Base-by-base conservation (phyloP, 2,329 filamentous ascomycete species). In the Periconia macrospinosa region DNA sequence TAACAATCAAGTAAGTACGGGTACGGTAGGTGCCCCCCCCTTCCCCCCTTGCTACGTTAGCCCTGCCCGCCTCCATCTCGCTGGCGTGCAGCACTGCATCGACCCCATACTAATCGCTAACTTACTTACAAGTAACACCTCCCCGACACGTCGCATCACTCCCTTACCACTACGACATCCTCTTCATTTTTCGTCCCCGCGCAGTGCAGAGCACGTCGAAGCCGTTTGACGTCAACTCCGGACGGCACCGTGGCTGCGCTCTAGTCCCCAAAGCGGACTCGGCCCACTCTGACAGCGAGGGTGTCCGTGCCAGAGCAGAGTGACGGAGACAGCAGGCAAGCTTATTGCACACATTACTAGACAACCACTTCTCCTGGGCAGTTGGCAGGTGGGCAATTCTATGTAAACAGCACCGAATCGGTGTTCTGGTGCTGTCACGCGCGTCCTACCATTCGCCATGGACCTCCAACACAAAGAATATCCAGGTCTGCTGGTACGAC, bases 391-490 rank as follows among this genome's bases (percentile, higher is more conserved):
- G 59, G 37, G 45, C 56, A 57, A 52, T 66, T 66, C 63, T 64
- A 71, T 71, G 69, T 67, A 59, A 70, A 63, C 55, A 35, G 48
- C 43, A 54, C 54, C 58, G 46, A 56, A 49, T 54, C 48, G 58
- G 58, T 53, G 40, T 45, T 47, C 52, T 49, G 60, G 57, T 68
- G 67, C 68, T 63, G 63, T 63, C 67, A 63, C 63, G 67, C 60
- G 53, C 54, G 54, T 55, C 52, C 60, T 52, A 50, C 46, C 56
- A 53, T 50, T 53, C 60, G 61, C 62, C 59, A 78, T 78, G 73
- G 87, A 88, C 69, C 83, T 93, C 70, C 87, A 90, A 73, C 86
- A 92, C 77, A 83, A 89, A 76, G 93, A 97, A 77, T 97, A 97
- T 81, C 92, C 93, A 75, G 88, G 87, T 66, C 88, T 97, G 85